These are phyloP conservation scores for Gliomastix tumulicola DNA, from an alignment of 2,329 filamentous ascomycete species.

Conservation along the genomic window DNA sequence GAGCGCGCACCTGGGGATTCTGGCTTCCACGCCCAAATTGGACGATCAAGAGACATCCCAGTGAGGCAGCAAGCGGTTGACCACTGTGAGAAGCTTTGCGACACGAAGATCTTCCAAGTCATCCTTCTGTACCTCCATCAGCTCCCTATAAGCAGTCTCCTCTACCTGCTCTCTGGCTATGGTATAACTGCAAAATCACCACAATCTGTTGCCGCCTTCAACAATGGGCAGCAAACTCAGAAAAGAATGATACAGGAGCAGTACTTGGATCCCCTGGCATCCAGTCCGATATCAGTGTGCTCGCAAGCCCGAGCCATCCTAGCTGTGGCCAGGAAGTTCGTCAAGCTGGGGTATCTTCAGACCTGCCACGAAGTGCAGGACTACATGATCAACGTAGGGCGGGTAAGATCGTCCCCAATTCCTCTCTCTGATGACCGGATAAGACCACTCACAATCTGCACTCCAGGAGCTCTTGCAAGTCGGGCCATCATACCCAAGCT, in stretches of 20 bases:
- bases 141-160: background rate
- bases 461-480: no score
- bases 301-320: conserved; percentile 3
- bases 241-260: background rate
- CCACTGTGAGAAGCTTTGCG: no score
- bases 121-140: no score
- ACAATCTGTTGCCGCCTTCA: background rate
- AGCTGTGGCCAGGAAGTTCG: conserved; percentile 4
- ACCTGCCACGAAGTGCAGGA: conserved; percentile 2
- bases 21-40: no score
- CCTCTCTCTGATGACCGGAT: no score
- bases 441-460: no score
- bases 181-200: background rate
- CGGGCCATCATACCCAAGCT: no score
- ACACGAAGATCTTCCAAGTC: no score
- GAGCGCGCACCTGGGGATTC: no score
- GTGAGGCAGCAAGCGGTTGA: no score
- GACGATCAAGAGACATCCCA: no score
- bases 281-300: background rate
- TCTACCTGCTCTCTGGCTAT: background rate
- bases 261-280: background rate
- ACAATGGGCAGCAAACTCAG: background rate
- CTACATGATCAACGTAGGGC: conserved; percentile 5
- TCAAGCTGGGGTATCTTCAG: conserved; percentile 8
- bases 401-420: no score